These are phyloP conservation scores for Vigna mungo DNA, from an alignment of 306 rosid species.

Conservation along the genomic window DNA sequence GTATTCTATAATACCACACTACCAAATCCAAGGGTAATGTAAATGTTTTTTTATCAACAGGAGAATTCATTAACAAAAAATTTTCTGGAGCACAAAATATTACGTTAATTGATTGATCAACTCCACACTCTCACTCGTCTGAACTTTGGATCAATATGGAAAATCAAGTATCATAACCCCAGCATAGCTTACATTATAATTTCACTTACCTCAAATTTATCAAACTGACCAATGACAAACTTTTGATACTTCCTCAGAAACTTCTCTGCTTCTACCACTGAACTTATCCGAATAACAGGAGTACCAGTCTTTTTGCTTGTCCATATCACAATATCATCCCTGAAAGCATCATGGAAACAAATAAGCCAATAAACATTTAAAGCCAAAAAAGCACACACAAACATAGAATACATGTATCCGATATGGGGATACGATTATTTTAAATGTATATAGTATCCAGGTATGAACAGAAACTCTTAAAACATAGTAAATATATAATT, in stretches of 20 bases:
- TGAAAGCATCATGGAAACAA: conserved; percentile 48
- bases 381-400: background rate
- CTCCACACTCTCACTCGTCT: background rate
- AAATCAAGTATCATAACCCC: conserved; percentile 13
- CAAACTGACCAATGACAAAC: conserved; percentile 70
- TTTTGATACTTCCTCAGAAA: conserved; percentile 67
- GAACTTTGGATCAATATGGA: conserved; percentile 5
- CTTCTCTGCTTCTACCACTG: conserved; percentile 60
- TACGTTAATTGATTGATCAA: background rate
- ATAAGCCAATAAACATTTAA: conserved; percentile 15
- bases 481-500: background rate
- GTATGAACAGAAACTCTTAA: background rate
- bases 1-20: conserved; percentile 1
- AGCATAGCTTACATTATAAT: background rate
- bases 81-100: background rate
- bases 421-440: background rate
- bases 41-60: conserved; percentile 21
- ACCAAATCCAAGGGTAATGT: conserved; percentile 24
- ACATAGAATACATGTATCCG: background rate
- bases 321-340: conserved; percentile 93
- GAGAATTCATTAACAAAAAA: background rate
- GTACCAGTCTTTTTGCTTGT: conserved; percentile 76
- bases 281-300: conserved; percentile 68
- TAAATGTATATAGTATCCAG: background rate
- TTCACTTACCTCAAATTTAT: conserved; percentile 70